These are phyloP conservation scores for Petunia axillaris DNA, from an alignment of 257 asterid genomes.

Conservation along the genomic window DNA sequence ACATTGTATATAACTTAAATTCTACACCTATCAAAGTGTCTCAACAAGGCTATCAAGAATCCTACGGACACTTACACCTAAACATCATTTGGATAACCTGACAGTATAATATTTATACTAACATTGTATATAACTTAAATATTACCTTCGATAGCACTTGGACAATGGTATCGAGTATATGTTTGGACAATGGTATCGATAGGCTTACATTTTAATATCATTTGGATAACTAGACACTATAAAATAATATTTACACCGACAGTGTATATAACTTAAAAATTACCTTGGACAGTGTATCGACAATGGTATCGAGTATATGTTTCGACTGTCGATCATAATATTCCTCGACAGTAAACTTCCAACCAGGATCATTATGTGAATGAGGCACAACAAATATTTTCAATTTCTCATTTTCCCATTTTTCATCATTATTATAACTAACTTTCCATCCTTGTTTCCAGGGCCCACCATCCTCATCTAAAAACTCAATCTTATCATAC, in stretches of 20 bases:
- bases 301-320: constrained; percentile 59
- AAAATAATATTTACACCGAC: no score
- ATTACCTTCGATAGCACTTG: constrained; percentile 78
- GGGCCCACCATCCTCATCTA: constrained; percentile 93
- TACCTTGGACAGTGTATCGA: constrained; percentile 68
- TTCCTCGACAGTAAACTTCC: constrained; percentile 95
- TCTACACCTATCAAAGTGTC: constrained; percentile 33
- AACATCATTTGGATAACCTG: no score
- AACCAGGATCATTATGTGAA: constrained; percentile 99
- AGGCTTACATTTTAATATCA: no score
- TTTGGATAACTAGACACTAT: constrained; percentile 5
- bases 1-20: no score
- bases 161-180: constrained; percentile 67
- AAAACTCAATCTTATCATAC: constrained; percentile 87
- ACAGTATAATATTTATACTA: neutral
- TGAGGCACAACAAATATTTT: constrained; percentile 95
- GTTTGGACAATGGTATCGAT: no score
- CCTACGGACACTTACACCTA: no score
- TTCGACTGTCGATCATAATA: constrained; percentile 87
- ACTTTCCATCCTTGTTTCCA: constrained; percentile 99
- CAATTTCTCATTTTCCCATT: constrained; percentile 90
- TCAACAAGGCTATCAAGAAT: neutral
- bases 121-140: neutral
- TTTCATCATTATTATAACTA: constrained; percentile 70
- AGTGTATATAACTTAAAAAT: no score